Conservation (phyloP, 306 rosid species). For the Ceratonia siliqua region DNA sequence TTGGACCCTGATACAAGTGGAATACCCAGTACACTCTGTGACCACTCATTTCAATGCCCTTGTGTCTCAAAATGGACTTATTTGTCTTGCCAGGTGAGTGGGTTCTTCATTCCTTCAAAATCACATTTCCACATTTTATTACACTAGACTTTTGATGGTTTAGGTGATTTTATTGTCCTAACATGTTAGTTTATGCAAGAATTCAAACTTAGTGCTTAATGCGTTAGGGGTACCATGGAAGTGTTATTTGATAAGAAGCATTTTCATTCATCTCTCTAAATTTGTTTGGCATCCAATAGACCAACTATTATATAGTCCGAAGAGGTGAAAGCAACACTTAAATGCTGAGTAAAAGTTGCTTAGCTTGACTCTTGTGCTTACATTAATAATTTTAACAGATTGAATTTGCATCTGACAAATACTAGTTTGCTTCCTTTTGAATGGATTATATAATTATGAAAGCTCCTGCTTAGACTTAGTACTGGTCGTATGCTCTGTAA, state of each 20-base stretch:
- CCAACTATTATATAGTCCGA: not conserved
- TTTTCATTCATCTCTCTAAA: constrained; percentile 12
- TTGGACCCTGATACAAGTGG: constrained; percentile 86
- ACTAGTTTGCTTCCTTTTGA: not conserved
- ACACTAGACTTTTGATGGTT: constrained; percentile 28
- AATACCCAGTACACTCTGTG: constrained; percentile 77
- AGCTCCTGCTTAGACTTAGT: not conserved
- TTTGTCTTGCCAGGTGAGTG: constrained; percentile 83
- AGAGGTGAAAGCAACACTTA: not conserved
- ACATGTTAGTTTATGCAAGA: not conserved
- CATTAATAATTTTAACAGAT: not conserved
- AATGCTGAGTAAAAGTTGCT: not conserved
- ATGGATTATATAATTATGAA: not conserved
- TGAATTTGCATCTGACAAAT: not conserved
- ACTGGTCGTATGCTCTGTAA: not conserved
- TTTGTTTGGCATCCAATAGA: not conserved
- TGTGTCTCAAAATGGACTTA: constrained; percentile 94
- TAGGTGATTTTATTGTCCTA: constrained; percentile 4
- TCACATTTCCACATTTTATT: not conserved
- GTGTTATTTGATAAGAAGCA: constrained; percentile 17
- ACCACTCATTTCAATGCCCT: constrained; percentile 89
- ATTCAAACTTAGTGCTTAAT: constrained; percentile 7
- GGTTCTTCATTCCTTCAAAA: constrained; percentile 32
- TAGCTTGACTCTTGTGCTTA: not conserved
- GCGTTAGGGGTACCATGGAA: not conserved